A percentile compares a stretch with the other conserved stretches of the same genome.
Evolutionary conservation across 305 asterid species (phyloP).

Genomic region (Lippia alba): DNA sequence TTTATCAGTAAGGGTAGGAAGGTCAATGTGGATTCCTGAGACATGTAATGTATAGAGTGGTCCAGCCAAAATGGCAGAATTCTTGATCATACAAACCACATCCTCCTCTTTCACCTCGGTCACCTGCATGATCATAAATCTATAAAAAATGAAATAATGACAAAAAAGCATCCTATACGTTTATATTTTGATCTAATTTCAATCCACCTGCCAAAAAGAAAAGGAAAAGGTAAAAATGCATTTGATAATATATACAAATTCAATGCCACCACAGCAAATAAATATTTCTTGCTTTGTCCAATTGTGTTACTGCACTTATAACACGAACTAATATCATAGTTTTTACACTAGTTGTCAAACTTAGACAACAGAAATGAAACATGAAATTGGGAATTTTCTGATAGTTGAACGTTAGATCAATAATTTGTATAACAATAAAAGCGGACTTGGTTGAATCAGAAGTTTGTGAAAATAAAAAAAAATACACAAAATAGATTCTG

Average conservation of each 20-base stretch:
- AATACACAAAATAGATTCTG: background rate
- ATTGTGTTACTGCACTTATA: slow-evolving; percentile 6
- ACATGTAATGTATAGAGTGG: slow-evolving; percentile 81
- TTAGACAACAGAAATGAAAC: background rate
- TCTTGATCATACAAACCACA: slow-evolving; percentile 80
- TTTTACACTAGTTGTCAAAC: background rate
- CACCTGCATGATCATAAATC: slow-evolving; percentile 55
- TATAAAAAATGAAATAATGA: background rate
- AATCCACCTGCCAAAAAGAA: too few relatives aligned
- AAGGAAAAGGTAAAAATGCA: too few relatives aligned
- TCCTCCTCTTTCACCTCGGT: slow-evolving; percentile 77
- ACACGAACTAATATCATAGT: slow-evolving; percentile 9
- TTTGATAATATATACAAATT: too few relatives aligned
- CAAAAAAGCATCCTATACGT: too few relatives aligned
- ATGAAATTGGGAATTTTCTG: slow-evolving; percentile 6
- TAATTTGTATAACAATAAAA: slow-evolving; percentile 17
- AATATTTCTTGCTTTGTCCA: too few relatives aligned
- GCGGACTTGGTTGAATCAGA: background rate
- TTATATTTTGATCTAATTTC: too few relatives aligned
- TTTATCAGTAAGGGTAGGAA: slow-evolving; percentile 85
- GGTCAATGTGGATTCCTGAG: slow-evolving; percentile 71
- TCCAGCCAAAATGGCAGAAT: slow-evolving; percentile 79
- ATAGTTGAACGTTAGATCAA: slow-evolving; percentile 14
- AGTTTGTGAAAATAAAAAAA: slow-evolving; percentile 1
- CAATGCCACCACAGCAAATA: too few relatives aligned